A percentile compares a stretch with the other conserved stretches of the same genome.
Evolutionary conservation across 2,329 filamentous ascomycete species (phyloP).

Genomic region (Aspergillus carbonarius): DNA sequence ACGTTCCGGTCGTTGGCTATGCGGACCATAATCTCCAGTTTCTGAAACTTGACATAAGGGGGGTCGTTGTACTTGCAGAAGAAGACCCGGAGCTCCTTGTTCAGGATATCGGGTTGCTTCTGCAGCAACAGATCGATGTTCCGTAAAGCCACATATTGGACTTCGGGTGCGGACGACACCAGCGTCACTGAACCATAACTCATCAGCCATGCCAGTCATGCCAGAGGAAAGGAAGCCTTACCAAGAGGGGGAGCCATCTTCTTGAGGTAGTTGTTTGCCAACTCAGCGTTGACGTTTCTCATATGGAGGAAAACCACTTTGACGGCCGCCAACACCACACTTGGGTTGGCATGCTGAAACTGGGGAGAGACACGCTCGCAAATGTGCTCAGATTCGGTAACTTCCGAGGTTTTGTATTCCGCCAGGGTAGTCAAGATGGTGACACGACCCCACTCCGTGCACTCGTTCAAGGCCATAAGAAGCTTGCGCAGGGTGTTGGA

Average conservation of each 20-base stretch:
- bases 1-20: slow-evolving; percentile 98
- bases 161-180: slow-evolving; percentile 91
- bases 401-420: slow-evolving; percentile 80
- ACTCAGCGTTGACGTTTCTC: slow-evolving; percentile 74
- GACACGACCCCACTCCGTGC: slow-evolving; percentile 96
- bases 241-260: slow-evolving; percentile 97
- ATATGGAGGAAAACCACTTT: slow-evolving; percentile 98
- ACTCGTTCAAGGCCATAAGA: slow-evolving; percentile 94
- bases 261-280: slow-evolving; percentile 83
- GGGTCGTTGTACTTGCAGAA: slow-evolving; percentile 99
- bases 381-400: slow-evolving; percentile 96
- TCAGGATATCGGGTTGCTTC: slow-evolving; percentile 92
- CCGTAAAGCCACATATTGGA: slow-evolving; percentile 92
- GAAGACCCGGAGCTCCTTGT: slow-evolving; percentile 96
- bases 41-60: slow-evolving; percentile 94
- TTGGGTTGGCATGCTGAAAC: slow-evolving; percentile 97
- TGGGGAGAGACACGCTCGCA: slow-evolving; percentile 95
- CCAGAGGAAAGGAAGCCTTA: slow-evolving; percentile 43
- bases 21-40: slow-evolving; percentile 98
- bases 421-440: slow-evolving; percentile 88
- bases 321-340: slow-evolving; percentile 93
- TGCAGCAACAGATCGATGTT: slow-evolving; percentile 97
- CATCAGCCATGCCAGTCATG: slow-evolving; percentile 20
- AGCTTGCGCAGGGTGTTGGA: slow-evolving; percentile 87
- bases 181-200: slow-evolving; percentile 69